phyloP scores from a whole-genome alignment of 495 filamentous ascomycete genomes.

The Aspergillus cavernicola region DNA sequence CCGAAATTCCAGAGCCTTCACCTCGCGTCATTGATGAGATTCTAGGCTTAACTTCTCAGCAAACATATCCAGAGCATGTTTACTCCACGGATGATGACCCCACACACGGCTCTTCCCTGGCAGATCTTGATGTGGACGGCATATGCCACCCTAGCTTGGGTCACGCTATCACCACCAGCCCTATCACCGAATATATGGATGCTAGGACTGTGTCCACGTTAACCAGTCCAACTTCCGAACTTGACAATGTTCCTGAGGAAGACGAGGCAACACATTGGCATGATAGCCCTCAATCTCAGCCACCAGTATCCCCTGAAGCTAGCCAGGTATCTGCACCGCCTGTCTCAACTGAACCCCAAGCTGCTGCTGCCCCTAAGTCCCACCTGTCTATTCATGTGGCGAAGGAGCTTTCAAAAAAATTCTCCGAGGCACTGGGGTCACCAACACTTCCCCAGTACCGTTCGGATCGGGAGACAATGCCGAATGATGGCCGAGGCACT shows the following conservation, averaged over 20 bases:
- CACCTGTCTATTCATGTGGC: constrained; percentile 32
- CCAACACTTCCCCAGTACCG: constrained; percentile 34
- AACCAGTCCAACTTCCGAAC: constrained; percentile 36
- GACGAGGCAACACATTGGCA: constrained; percentile 45
- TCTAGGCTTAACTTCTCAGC: constrained; percentile 29
- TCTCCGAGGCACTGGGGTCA: constrained; percentile 39
- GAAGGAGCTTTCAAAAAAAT: constrained; percentile 33
- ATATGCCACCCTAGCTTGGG: constrained; percentile 16
- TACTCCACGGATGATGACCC: constrained; percentile 28
- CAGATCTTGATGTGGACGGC: constrained; percentile 18
- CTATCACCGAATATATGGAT: constrained; percentile 45
- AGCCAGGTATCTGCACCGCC: neutral
- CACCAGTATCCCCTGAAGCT: constrained; percentile 10
- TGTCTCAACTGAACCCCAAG: constrained; percentile 9
- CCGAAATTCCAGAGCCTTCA: constrained; percentile 36
- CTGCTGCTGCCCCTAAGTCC: constrained; percentile 17
- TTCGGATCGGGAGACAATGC: neutral
- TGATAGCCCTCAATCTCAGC: constrained; percentile 25
- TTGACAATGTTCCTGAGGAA: constrained; percentile 74
- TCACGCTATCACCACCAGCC: constrained; percentile 41
- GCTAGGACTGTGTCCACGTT: constrained; percentile 40
- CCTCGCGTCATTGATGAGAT: constrained; percentile 45
- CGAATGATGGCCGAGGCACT: neutral
- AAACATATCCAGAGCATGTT: constrained; percentile 33
- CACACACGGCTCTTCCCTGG: constrained; percentile 10